These are phyloP conservation scores for Astragalus membranaceus DNA, from an alignment of 306 rosid species.

Conservation along the genomic window DNA sequence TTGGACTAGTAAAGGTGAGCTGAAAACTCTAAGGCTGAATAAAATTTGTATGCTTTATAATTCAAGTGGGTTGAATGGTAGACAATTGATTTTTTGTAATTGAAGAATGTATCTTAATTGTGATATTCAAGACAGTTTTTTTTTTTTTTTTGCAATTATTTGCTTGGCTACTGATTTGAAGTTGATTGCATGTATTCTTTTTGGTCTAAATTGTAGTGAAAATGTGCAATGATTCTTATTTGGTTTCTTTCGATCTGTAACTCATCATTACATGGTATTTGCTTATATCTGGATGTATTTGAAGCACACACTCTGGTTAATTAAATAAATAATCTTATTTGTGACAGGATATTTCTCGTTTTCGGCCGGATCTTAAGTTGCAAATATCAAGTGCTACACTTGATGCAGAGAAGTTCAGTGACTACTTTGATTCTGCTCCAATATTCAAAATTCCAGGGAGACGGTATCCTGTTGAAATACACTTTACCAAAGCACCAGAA, in stretches of 20 bases:
- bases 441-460: conserved; percentile 92
- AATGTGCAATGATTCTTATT: neutral
- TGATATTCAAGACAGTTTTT: neutral
- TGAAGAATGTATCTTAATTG: conserved; percentile 16
- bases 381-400: conserved; percentile 94
- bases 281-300: neutral
- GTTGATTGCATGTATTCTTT: conserved; percentile 9
- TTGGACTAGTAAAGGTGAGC: conserved; percentile 90
- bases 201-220: neutral
- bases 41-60: neutral
- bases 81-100: neutral
- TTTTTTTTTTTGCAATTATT: neutral
- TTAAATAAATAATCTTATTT: neutral
- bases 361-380: conserved; percentile 89
- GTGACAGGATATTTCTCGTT: conserved; percentile 78
- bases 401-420: conserved; percentile 92
- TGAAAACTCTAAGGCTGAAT: neutral
- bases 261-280: neutral
- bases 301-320: neutral
- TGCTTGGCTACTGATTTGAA: neutral
- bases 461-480: conserved; percentile 85
- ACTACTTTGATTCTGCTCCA: conserved; percentile 92
- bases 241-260: conserved; percentile 16
- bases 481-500: conserved; percentile 89
- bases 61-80: neutral